Percentiles rank a stretch among this genome's conserved stretches.
phyloP scores from a whole-genome alignment of 805 yeast genomes.

The Kluyveromyces nonfermentans region DNA sequence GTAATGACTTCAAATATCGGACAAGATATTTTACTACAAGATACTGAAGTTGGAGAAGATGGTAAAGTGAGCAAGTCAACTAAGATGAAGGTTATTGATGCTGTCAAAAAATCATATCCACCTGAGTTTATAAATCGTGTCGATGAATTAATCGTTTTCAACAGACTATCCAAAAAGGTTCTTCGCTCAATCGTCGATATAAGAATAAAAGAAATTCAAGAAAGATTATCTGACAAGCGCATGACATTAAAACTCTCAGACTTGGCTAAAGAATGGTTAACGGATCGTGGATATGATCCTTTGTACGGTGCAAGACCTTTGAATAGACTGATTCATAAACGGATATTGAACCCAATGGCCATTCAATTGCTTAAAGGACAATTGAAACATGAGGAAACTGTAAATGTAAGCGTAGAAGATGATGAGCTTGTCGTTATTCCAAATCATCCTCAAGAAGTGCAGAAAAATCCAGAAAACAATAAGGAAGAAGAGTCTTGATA shows the following conservation, averaged over 20 bases:
- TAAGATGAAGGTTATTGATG: conserved; percentile 51
- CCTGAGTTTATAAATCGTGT: conserved; percentile 94
- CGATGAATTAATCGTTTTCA: conserved; percentile 90
- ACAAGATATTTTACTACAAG: conserved; percentile 74
- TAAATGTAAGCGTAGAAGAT: conserved; percentile 38
- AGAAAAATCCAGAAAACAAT: neutral
- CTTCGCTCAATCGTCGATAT: conserved; percentile 76
- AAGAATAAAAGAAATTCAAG: conserved; percentile 71
- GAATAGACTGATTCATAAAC: conserved; percentile 79
- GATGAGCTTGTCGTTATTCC: conserved; percentile 38
- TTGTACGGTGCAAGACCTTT: conserved; percentile 94
- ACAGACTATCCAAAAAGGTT: conserved; percentile 71
- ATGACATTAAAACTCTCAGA: conserved; percentile 49
- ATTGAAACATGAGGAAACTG: conserved; percentile 48
- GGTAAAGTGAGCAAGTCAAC: conserved; percentile 48
- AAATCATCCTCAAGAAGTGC: conserved; percentile 30
- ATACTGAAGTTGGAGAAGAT: conserved; percentile 42
- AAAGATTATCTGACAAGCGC: conserved; percentile 68
- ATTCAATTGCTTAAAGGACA: conserved; percentile 70
- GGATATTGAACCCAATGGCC: conserved; percentile 84
- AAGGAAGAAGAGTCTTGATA: neutral
- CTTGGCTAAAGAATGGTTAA: conserved; percentile 67
- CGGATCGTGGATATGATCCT: conserved; percentile 83
- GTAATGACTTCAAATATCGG: conserved; percentile 97
- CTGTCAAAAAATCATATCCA: conserved; percentile 67